Conservation (phyloP, 192 early-diverging fungal species). For the Gamsiella multidivaricata region DNA sequence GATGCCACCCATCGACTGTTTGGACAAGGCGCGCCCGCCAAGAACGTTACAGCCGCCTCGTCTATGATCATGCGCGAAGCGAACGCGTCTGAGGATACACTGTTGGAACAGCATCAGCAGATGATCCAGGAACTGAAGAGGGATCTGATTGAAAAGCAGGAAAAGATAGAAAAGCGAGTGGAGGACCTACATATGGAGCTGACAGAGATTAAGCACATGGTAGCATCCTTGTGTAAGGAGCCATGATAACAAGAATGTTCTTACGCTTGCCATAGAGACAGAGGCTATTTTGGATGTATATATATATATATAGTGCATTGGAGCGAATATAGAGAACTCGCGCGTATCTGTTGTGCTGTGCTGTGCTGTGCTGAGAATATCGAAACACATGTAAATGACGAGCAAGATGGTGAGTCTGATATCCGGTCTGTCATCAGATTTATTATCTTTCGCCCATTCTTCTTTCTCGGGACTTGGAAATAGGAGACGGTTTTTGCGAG, state of each 20-base stretch:
- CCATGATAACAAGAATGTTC: background rate
- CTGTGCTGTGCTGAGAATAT: too few species aligned
- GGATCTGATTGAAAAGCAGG: background rate
- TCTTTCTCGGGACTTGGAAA: constrained; percentile 13
- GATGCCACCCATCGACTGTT: background rate
- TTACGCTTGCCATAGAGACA: background rate
- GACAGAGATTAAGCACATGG: background rate
- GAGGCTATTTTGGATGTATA: too few species aligned
- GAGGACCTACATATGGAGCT: background rate
- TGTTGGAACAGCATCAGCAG: background rate
- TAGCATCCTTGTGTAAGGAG: constrained; percentile 1
- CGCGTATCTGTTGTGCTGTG: too few species aligned
- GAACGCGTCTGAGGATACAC: background rate
- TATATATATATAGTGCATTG: too few species aligned
- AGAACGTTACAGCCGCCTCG: background rate
- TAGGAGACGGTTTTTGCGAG: constrained; percentile 15
- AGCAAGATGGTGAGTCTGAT: too few species aligned
- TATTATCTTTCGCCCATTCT: constrained; percentile 15
- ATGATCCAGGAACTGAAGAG: background rate
- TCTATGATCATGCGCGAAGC: background rate
- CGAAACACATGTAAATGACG: too few species aligned
- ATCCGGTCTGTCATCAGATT: background rate
- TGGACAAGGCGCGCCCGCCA: background rate
- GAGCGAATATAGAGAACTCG: too few species aligned
- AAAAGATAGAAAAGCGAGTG: background rate